phyloP scores from a whole-genome alignment of 208 protist genomes.

The Leishmania aethiopica region DNA sequence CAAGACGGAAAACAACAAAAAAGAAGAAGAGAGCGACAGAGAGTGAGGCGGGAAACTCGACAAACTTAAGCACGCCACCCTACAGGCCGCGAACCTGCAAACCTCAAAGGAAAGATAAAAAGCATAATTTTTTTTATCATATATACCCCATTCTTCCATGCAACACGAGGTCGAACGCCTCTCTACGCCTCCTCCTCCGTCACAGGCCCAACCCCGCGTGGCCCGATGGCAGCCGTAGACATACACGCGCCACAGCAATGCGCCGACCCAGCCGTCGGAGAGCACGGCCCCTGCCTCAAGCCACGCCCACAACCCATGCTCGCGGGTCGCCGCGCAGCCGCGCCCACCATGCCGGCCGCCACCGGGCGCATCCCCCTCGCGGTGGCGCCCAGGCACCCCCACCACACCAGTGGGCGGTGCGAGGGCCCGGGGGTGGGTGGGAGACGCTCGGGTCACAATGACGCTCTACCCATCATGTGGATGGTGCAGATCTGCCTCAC shows the following conservation, averaged over 20 bases:
- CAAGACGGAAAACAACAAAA: conserved; percentile 1
- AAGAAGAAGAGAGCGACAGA: not conserved
- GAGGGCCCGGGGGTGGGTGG: not conserved
- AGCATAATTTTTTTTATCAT: not conserved
- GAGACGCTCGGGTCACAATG: not conserved
- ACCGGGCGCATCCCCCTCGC: not conserved
- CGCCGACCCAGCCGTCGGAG: not conserved
- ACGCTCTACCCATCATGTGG: not conserved
- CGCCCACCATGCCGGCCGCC: not conserved
- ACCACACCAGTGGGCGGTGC: not conserved
- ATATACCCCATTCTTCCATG: not conserved
- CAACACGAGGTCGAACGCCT: not conserved
- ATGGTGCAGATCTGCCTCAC: not conserved
- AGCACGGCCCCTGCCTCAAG: not conserved
- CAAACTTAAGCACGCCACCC: not conserved
- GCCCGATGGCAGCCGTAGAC: not conserved
- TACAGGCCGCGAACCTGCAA: not conserved
- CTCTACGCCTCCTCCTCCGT: not conserved
- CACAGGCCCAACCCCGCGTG: not conserved
- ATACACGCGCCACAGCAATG: not conserved
- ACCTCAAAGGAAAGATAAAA: not conserved
- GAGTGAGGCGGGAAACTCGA: not conserved
- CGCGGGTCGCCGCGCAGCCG: not conserved
- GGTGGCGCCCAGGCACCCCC: not conserved
- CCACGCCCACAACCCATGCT: not conserved